Percentiles rank a stretch among this genome's conserved stretches.
Evolutionary conservation across 148 eudicot species (phyloP).

Genomic region (Rhododendron simsii): DNA sequence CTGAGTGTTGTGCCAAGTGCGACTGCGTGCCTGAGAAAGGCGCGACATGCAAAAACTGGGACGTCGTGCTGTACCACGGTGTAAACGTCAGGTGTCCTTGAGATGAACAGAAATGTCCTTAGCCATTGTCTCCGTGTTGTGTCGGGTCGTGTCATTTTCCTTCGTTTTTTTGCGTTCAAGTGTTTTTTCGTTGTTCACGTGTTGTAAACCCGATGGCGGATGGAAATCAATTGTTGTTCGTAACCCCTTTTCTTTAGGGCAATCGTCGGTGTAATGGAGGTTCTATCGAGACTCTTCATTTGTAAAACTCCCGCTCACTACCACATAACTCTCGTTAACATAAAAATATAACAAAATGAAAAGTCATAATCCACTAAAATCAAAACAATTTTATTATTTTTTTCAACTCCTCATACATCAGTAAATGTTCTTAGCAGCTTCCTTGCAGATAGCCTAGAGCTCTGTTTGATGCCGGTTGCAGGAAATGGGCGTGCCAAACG

Average conservation of each 20-base stretch:
- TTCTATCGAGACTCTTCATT: no score
- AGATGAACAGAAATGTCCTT: neutral
- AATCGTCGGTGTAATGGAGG: neutral
- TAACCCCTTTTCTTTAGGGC: neutral
- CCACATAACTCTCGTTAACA: no score
- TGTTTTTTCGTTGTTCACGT: neutral
- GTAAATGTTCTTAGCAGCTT: no score
- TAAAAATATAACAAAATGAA: no score
- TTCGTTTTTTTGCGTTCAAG: neutral
- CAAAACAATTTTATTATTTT: no score
- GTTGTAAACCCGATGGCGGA: neutral
- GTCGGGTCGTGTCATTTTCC: neutral
- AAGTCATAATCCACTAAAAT: no score
- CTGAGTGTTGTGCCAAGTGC: neutral
- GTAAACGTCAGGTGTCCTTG: neutral
- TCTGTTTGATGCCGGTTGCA: no score
- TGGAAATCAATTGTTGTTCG: neutral
- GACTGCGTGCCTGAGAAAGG: neutral
- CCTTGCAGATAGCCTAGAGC: no score
- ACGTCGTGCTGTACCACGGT: neutral
- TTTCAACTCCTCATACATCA: no score
- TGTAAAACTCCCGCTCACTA: no score
- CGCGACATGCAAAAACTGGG: neutral
- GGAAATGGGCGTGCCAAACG: no score
- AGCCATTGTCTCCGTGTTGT: neutral